A percentile compares a stretch with the other conserved stretches of the same genome.
Conservation (phyloP, 2,329 filamentous ascomycete species). For the Corinectria fuckeliana region DNA sequence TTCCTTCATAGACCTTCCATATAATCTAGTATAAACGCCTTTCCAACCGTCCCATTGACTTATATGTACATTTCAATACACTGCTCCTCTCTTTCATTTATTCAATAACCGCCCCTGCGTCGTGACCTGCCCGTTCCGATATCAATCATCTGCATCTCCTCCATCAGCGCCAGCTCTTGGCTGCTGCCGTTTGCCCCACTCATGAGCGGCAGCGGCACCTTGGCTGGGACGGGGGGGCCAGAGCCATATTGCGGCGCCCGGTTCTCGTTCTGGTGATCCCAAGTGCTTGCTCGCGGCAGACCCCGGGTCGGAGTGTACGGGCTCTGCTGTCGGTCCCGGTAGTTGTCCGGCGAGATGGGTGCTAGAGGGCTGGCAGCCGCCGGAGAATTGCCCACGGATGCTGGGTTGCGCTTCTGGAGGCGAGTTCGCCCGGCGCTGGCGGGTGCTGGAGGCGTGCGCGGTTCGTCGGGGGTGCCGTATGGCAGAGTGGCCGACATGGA, state of each 20-base stretch:
- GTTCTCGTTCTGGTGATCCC: conserved; percentile 62
- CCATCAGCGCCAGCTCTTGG: conserved; percentile 66
- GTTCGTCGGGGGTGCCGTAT: conserved; percentile 42
- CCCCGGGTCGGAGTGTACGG: conserved; percentile 43
- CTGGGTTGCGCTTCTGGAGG: conserved; percentile 69
- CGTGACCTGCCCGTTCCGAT: conserved; percentile 66
- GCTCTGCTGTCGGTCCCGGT: conserved; percentile 53
- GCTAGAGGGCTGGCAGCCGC: conserved; percentile 57
- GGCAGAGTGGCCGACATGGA: conserved; percentile 49
- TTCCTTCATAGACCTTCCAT: neutral
- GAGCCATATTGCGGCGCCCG: conserved; percentile 50
- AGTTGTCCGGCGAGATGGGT: conserved; percentile 59
- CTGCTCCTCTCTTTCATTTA: conserved; percentile 25
- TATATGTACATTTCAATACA: conserved; percentile 34
- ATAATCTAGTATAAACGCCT: conserved; percentile 24
- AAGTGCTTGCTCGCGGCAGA: conserved; percentile 56
- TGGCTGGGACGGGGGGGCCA: conserved; percentile 71
- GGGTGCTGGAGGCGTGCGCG: conserved; percentile 42
- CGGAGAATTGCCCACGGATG: conserved; percentile 47
- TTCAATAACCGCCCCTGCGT: conserved; percentile 54
- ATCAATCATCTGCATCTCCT: conserved; percentile 74
- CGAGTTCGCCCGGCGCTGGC: conserved; percentile 58
- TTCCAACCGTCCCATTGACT: conserved; percentile 19
- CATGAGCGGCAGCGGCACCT: conserved; percentile 65
- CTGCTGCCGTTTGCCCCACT: conserved; percentile 51